Evolutionary conservation across 805 yeast species (phyloP), one percentile per base, ranked within the genome.

Genomic region (Saccharomycopsis amapae): DNA sequence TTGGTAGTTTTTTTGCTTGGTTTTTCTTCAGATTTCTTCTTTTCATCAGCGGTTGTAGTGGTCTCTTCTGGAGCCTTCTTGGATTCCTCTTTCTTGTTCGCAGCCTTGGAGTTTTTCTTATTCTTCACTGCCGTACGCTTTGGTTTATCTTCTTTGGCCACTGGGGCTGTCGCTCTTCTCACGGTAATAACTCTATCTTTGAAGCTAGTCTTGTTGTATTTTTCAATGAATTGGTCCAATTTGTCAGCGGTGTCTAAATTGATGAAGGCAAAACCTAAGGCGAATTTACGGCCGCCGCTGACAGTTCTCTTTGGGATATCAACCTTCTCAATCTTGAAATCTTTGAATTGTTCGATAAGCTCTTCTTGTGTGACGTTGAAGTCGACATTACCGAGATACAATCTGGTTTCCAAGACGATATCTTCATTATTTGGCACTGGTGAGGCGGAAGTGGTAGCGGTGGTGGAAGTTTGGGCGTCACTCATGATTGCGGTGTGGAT

Each of bases 311-410:
- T 71, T 56, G 83, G 83, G 51, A 78, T 67, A 45, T 74, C 76
- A 40, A 78, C 69, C 26, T 65, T 67, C 24, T 66, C 67, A 57
- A 72, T 70, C 3, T 61, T 59, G 50, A 70, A 72, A 19, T 69
- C 78, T 44, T 62, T 61, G 57, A 78, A 78, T 53, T 74, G 68
- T 36, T 66, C 71, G 44, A 67, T 67, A 49, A 79, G 59, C 51
- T 79, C 80, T 5, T 70, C 72, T 59, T 79, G 81, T 35, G 75
- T 68, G 25, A 71, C 70, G 50, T 73, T 73, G 48, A 85, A 87
- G 47, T 79, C 85, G 48, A 78, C 68, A 54, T 76, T 79, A 48
- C 79, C 77, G 48, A 84, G 70, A 52, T 79, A 76, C 32, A 84
- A 66, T 54, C 82, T 82, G 53, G 79, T 67, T 53, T 63, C 42